Percentiles rank a stretch among this genome's conserved stretches.
Conservation (phyloP, 495 filamentous ascomycete species). For the Sporormia fimetaria region DNA sequence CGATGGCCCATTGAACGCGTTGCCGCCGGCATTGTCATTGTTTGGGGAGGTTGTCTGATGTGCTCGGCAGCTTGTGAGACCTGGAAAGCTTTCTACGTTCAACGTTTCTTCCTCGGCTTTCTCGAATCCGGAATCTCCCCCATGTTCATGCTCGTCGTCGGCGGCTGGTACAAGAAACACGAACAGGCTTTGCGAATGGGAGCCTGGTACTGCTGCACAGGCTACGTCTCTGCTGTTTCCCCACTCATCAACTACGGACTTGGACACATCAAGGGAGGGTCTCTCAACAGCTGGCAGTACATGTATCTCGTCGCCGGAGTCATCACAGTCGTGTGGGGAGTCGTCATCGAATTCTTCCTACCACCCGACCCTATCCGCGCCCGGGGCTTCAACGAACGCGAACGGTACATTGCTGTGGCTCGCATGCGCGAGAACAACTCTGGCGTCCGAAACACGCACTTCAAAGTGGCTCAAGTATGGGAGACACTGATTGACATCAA, state of each 20-base stretch:
- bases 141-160: conserved; percentile 40
- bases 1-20: conserved; percentile 39
- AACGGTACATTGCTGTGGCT: conserved; percentile 28
- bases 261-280: conserved; percentile 36
- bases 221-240: conserved; percentile 38
- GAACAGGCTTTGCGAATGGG: conserved; percentile 41
- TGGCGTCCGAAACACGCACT: conserved; percentile 29
- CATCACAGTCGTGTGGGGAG: conserved; percentile 37
- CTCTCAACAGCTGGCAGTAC: conserved; percentile 22
- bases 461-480: conserved; percentile 32
- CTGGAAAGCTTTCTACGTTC: conserved; percentile 33
- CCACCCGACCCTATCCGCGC: conserved; percentile 46
- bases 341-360: conserved; percentile 32
- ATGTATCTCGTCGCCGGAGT: conserved; percentile 37
- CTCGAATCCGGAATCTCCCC: conserved; percentile 37
- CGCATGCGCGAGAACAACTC: conserved; percentile 27
- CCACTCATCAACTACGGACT: conserved; percentile 42
- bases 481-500: conserved; percentile 38
- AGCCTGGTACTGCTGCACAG: conserved; percentile 37
- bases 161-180: conserved; percentile 36
- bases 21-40: conserved; percentile 26
- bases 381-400: conserved; percentile 26
- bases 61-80: conserved; percentile 33
- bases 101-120: conserved; percentile 41
- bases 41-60: conserved; percentile 35